Base-by-base conservation (phyloP, 768 basidiomycete species). In the Leccinum imitatum region DNA sequence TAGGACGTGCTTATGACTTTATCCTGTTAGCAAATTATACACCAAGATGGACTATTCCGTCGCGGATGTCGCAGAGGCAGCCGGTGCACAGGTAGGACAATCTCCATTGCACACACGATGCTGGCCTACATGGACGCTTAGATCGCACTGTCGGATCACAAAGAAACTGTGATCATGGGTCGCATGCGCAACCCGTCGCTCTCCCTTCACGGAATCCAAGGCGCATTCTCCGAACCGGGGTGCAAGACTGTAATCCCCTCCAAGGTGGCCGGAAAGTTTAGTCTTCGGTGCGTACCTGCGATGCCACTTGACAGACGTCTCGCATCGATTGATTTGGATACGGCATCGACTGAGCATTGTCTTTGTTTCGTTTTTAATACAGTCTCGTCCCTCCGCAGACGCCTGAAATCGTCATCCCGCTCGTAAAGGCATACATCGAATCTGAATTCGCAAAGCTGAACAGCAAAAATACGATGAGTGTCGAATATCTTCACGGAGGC, bases 191-290 rank as follows among this genome's bases (percentile, higher is more conserved):
- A 84, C 66, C 91, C 95, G 2, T 90, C 88, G 59, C 82, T 98
- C 62, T 95, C 93, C 3, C 76, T 98, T 25, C 95, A 98, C 71
- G 96, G 96, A 11, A 95, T 98, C 67, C 92, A 97, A 75, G 95
- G 95, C 53, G 96, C 95, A 2, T 97, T 95, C 79, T 91, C 84
- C 57, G 86, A 84, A 0, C 81, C 84, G 0, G 93, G 92, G 3
- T 84, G 82, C 19, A 94, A 93, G 84, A 98, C 95, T 0, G 95
- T 98, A 68, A 98, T 98, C 59, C 95, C 95, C 0, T 93, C 93
- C 33, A 87, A 87, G 60, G 92, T 90, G 10, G 73, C 83, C 37
- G 95, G 95, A 48, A 97, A 97, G 76, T 98, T 97, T 80, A 95
- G 93, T 68, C 91, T 98, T 73, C 90, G 95, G 80, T 89, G 73